A percentile compares a stretch with the other conserved stretches of the same genome.
Evolutionary conservation across 805 yeast species (phyloP).

Genomic region (Tetrapisispora arboricola): DNA sequence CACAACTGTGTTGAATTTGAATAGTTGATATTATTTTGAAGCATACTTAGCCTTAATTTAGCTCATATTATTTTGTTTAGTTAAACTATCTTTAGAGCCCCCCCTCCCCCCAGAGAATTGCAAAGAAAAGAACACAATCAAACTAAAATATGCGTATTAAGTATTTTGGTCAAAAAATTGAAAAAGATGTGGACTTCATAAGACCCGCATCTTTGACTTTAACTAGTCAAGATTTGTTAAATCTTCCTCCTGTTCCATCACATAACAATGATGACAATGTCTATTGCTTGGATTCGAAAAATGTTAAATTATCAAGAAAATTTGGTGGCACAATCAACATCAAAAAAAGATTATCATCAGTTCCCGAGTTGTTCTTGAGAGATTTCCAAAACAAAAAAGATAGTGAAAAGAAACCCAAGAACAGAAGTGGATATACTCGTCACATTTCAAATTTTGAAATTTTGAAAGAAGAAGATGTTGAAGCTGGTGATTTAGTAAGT

Average conservation of each 20-base stretch:
- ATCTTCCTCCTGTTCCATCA: slow-evolving; percentile 16
- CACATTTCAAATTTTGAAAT: slow-evolving; percentile 3
- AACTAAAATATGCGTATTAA: slow-evolving; percentile 20
- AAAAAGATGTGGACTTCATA: slow-evolving; percentile 17
- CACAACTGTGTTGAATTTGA: too few relatives aligned
- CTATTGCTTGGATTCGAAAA: slow-evolving; percentile 1
- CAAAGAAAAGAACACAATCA: not conserved
- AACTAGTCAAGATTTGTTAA: slow-evolving; percentile 20
- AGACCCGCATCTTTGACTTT: slow-evolving; percentile 26
- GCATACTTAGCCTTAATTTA: too few relatives aligned
- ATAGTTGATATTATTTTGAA: too few relatives aligned
- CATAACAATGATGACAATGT: not conserved
- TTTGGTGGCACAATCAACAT: slow-evolving; percentile 23
- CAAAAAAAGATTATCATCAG: slow-evolving; percentile 23
- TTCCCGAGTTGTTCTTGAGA: slow-evolving; percentile 24
- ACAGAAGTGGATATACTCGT: not conserved
- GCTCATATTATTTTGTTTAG: too few relatives aligned
- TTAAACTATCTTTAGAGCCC: too few relatives aligned
- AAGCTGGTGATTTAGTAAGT: not conserved
- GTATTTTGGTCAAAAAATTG: slow-evolving; percentile 24
- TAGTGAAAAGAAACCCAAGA: not conserved
- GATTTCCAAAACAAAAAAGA: slow-evolving; percentile 14
- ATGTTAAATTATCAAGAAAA: slow-evolving; percentile 12
- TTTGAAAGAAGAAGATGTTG: slow-evolving; percentile 3
- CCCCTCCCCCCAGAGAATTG: too few relatives aligned